Conservation (phyloP, 331 rosid genomes). For the Acacia concinna region DNA sequence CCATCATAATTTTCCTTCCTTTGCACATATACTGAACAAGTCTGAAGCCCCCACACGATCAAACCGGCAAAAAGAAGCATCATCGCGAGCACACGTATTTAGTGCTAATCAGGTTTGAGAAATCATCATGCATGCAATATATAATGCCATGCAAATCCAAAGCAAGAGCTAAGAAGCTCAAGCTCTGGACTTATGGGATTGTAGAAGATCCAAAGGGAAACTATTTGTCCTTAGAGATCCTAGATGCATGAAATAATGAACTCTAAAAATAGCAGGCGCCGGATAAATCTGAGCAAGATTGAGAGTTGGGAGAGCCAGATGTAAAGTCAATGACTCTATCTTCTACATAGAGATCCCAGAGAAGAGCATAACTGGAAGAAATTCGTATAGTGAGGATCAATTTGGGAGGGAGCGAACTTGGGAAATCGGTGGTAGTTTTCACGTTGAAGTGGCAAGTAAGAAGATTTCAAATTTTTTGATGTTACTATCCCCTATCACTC, state of each 20-base stretch:
- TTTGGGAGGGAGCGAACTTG: background rate
- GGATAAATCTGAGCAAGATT: constrained; percentile 6
- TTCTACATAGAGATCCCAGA: background rate
- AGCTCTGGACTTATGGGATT: background rate
- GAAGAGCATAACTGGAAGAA: background rate
- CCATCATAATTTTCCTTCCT: background rate
- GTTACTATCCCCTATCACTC: no score
- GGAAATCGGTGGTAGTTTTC: background rate
- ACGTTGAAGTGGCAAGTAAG: background rate
- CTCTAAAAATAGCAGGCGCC: background rate
- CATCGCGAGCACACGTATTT: constrained; percentile 1
- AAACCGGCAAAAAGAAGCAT: constrained; percentile 3
- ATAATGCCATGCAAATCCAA: background rate
- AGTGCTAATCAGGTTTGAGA: background rate
- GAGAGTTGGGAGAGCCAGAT: background rate
- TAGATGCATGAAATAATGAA: constrained; percentile 14
- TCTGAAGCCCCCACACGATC: background rate
- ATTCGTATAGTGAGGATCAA: background rate
- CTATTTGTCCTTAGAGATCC: background rate
- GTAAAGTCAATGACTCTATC: background rate
- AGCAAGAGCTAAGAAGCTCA: constrained; percentile 24
- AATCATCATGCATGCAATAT: background rate
- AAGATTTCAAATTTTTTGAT: background rate
- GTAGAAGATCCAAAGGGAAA: constrained; percentile 28
- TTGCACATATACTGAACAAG: background rate